Conservation (phyloP, 2,329 filamentous ascomycete species). For the Clathrospora elynae region DNA sequence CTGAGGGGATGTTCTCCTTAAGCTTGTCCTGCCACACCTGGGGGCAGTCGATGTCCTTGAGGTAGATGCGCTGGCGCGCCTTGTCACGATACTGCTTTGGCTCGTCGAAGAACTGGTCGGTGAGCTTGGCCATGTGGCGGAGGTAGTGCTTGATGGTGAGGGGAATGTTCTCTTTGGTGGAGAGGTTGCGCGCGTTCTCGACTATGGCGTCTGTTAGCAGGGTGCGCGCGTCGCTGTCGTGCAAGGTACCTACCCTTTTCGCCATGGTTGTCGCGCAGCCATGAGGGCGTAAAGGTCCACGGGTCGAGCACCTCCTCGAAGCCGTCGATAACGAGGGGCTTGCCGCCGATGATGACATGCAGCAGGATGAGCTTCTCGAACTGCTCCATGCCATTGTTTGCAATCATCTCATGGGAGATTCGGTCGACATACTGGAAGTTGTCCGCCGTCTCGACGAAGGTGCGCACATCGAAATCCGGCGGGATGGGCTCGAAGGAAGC, state of each 20-base stretch:
- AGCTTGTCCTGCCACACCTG: constrained; percentile 82
- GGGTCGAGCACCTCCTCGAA: constrained; percentile 78
- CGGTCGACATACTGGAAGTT: constrained; percentile 89
- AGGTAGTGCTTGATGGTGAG: constrained; percentile 92
- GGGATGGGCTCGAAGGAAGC: constrained; percentile 92
- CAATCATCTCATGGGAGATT: constrained; percentile 78
- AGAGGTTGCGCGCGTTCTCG: constrained; percentile 83
- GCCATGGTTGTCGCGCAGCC: constrained; percentile 79
- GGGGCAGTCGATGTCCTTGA: constrained; percentile 97
- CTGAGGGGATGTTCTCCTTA: constrained; percentile 75
- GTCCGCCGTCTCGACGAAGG: constrained; percentile 74
- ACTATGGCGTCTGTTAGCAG: constrained; percentile 56
- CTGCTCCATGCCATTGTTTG: constrained; percentile 72
- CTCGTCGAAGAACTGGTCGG: constrained; percentile 75
- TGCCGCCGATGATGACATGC: constrained; percentile 83
- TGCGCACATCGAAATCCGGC: constrained; percentile 77
- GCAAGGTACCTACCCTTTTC: constrained; percentile 69
- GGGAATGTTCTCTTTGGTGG: constrained; percentile 71
- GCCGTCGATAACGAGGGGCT: constrained; percentile 87
- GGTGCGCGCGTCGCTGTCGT: constrained; percentile 23
- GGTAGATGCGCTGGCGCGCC: constrained; percentile 81
- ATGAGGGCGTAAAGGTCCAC: constrained; percentile 77
- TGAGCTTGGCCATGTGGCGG: constrained; percentile 80
- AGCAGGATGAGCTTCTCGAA: constrained; percentile 86
- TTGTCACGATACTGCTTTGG: constrained; percentile 77